Conservation (phyloP, 352 stramenopile genomes). For the Phytophthora capsici region DNA sequence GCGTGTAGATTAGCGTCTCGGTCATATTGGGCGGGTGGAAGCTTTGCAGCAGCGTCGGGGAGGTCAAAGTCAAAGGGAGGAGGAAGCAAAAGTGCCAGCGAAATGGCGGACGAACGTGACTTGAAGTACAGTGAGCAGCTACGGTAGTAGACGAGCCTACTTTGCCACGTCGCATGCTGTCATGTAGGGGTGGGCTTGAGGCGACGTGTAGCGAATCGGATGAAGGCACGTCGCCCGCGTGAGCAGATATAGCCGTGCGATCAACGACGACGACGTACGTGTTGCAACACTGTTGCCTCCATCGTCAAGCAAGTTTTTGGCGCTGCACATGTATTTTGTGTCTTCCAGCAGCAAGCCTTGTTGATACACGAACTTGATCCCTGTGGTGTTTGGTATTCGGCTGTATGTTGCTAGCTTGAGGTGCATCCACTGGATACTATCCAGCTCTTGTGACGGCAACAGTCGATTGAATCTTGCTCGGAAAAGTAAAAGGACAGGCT, state of each 20-base stretch:
- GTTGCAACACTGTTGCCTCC: neutral
- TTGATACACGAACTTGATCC: too few species aligned
- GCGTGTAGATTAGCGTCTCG: conserved; percentile 14
- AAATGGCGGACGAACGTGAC: neutral
- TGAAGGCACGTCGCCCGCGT: conserved; percentile 10
- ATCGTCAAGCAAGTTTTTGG: too few species aligned
- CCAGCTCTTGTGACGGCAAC: too few species aligned
- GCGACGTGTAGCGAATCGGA: conserved; percentile 2
- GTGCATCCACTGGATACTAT: too few species aligned
- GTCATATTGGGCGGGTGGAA: conserved; percentile 17
- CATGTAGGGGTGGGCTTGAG: neutral
- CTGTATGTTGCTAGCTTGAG: too few species aligned
- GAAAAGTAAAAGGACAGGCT: neutral
- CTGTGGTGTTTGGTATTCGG: too few species aligned
- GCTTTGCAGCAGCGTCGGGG: too few species aligned
- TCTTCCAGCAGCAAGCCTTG: too few species aligned
- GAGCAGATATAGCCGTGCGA: neutral
- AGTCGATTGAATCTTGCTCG: too few species aligned
- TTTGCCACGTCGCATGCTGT: conserved; percentile 40
- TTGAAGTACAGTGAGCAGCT: conserved; percentile 17
- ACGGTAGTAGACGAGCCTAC: conserved; percentile 6
- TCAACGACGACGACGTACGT: neutral
- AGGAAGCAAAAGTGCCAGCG: conserved; percentile 7
- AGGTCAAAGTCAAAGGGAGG: neutral
- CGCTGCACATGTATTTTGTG: too few species aligned